Evolutionary conservation across 495 filamentous ascomycete species (phyloP).

Genomic region (Chlorociboria aeruginascens): DNA sequence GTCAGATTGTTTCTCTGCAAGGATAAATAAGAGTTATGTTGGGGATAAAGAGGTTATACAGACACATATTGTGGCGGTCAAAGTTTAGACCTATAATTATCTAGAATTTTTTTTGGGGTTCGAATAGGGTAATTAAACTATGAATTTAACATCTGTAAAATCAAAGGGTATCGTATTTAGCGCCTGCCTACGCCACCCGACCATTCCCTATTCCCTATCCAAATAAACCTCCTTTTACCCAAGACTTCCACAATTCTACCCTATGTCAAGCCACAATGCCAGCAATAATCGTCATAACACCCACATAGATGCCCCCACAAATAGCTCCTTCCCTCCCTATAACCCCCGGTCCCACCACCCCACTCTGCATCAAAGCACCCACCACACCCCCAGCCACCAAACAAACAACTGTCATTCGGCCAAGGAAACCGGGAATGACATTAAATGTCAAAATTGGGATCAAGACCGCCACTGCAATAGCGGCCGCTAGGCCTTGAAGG

Average conservation of each 20-base stretch:
- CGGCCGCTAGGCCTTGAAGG: constrained; percentile 28
- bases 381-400: constrained; percentile 24
- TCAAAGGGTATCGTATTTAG: background rate
- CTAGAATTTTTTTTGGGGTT: too few species aligned
- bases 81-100: too few species aligned
- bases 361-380: constrained; percentile 21
- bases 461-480: constrained; percentile 41
- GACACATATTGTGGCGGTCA: too few species aligned
- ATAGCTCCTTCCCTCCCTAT: constrained; percentile 21
- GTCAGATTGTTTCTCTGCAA: too few species aligned
- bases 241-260: too few species aligned
- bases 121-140: too few species aligned
- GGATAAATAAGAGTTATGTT: too few species aligned
- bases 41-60: too few species aligned
- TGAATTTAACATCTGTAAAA: background rate
- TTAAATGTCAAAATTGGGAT: constrained; percentile 49
- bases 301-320: constrained; percentile 28
- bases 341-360: constrained; percentile 14
- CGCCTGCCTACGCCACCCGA: too few species aligned
- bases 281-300: constrained; percentile 31
- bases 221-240: too few species aligned
- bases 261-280: constrained; percentile 21
- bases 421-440: constrained; percentile 39
- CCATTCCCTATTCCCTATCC: too few species aligned
- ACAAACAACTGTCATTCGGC: constrained; percentile 38